A percentile compares a stretch with the other conserved stretches of the same genome.
Conservation (phyloP, 1,284 basidiomycete species). For the Singerocomus inundabilis region DNA sequence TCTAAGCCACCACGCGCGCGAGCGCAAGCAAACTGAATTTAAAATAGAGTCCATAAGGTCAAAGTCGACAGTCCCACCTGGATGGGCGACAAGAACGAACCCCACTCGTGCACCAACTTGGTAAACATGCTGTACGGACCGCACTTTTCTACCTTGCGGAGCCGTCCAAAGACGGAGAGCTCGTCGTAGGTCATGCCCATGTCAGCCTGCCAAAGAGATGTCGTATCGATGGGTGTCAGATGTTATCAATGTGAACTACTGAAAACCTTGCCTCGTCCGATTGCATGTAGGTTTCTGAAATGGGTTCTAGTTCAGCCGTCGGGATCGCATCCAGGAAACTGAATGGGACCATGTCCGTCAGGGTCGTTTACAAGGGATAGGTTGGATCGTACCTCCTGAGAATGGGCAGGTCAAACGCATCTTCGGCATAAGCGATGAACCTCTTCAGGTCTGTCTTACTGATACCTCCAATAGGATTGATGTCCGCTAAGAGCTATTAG, state of each 20-base stretch:
- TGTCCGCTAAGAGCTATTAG: constrained; percentile 63
- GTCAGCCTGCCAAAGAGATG: constrained; percentile 72
- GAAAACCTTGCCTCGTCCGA: constrained; percentile 78
- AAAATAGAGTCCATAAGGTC: no score
- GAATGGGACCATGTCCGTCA: not conserved
- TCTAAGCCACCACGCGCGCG: constrained; percentile 46
- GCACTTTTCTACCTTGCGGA: constrained; percentile 96
- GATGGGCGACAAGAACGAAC: constrained; percentile 70
- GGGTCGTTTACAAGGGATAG: not conserved
- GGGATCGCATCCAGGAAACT: constrained; percentile 92
- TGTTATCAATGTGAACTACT: not conserved
- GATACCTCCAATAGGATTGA: constrained; percentile 98
- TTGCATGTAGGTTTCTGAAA: constrained; percentile 91
- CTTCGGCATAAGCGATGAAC: constrained; percentile 86
- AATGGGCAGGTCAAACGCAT: constrained; percentile 82
- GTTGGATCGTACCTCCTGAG: constrained; percentile 58
- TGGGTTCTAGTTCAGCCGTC: constrained; percentile 96
- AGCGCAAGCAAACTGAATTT: no score
- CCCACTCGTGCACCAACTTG: constrained; percentile 93
- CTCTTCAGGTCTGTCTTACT: constrained; percentile 97
- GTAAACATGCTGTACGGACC: constrained; percentile 97
- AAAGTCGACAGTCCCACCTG: no score
- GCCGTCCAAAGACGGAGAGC: constrained; percentile 87
- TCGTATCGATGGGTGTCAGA: not conserved
- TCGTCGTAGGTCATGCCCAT: constrained; percentile 99